Evolutionary conservation across 805 yeast genomes (phyloP).

Genomic region (Candida railenensis): DNA sequence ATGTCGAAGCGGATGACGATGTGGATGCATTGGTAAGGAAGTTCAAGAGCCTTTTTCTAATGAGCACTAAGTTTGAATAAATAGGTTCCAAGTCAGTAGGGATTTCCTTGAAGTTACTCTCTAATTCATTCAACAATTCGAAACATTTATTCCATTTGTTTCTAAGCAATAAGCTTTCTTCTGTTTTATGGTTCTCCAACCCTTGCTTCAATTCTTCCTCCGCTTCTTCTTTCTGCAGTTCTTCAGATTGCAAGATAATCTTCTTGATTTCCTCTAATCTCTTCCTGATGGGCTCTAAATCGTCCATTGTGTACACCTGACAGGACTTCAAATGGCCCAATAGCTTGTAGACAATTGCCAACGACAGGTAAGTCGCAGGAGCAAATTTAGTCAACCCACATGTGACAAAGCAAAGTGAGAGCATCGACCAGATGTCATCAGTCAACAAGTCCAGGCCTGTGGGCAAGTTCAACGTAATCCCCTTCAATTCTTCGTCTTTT

Average conservation of each 20-base stretch:
- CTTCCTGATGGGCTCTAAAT: slow-evolving; percentile 71
- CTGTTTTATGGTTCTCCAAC: slow-evolving; percentile 40
- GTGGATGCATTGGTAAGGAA: slow-evolving; percentile 20
- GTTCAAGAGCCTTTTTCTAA: slow-evolving; percentile 60
- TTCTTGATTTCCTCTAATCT: slow-evolving; percentile 68
- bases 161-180: slow-evolving; percentile 60
- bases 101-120: slow-evolving; percentile 45
- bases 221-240: slow-evolving; percentile 15
- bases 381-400: slow-evolving; percentile 89
- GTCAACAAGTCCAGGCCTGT: slow-evolving; percentile 67
- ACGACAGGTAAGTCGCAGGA: slow-evolving; percentile 90
- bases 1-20: slow-evolving; percentile 1
- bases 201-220: slow-evolving; percentile 10
- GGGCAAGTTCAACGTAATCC: slow-evolving; percentile 37
- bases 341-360: slow-evolving; percentile 81
- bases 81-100: slow-evolving; percentile 39
- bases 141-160: slow-evolving; percentile 66
- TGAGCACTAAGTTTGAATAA: slow-evolving; percentile 58
- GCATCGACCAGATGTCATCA: slow-evolving; percentile 87
- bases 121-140: slow-evolving; percentile 55
- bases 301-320: slow-evolving; percentile 80
- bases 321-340: slow-evolving; percentile 81
- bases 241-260: slow-evolving; percentile 50
- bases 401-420: slow-evolving; percentile 84
- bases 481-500: slow-evolving; percentile 43